Percentiles rank a stretch among this genome's conserved stretches.
Conservation (phyloP, 805 yeast genomes). For the Trichomonascus vanleenenianus region DNA sequence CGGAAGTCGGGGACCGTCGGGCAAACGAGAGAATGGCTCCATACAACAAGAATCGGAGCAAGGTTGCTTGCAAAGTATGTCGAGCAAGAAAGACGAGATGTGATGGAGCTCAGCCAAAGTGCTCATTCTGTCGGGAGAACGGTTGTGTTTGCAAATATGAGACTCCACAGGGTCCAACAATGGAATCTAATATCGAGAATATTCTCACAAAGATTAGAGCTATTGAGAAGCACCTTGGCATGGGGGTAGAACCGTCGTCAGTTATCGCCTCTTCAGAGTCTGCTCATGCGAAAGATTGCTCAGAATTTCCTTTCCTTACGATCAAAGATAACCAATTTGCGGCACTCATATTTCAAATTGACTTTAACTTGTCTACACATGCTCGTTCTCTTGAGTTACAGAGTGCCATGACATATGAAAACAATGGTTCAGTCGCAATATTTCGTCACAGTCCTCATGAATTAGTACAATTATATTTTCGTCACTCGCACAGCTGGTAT, state of each 20-base stretch:
- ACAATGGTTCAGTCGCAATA: background rate
- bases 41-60: constrained; percentile 3
- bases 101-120: constrained; percentile 5
- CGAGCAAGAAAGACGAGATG: constrained; percentile 4
- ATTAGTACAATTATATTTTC: constrained; percentile 1
- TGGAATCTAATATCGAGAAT: constrained; percentile 2
- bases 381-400: background rate
- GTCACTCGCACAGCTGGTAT: constrained; percentile 5
- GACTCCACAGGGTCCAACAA: constrained; percentile 4
- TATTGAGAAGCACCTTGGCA: background rate
- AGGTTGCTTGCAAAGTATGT: constrained; percentile 5
- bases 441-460: constrained; percentile 5
- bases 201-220: background rate
- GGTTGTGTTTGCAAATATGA: constrained; percentile 4
- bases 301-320: background rate
- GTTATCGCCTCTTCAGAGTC: background rate
- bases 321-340: background rate
- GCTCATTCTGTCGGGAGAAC: constrained; percentile 2
- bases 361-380: background rate
- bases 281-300: background rate
- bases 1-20: background rate
- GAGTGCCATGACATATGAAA: background rate
- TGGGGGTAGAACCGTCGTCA: background rate
- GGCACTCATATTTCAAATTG: background rate
- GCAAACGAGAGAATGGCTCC: background rate